These are phyloP conservation scores for Ustilago xerochloae DNA, from an alignment of 1,284 basidiomycete genomes.

Conservation along the genomic window DNA sequence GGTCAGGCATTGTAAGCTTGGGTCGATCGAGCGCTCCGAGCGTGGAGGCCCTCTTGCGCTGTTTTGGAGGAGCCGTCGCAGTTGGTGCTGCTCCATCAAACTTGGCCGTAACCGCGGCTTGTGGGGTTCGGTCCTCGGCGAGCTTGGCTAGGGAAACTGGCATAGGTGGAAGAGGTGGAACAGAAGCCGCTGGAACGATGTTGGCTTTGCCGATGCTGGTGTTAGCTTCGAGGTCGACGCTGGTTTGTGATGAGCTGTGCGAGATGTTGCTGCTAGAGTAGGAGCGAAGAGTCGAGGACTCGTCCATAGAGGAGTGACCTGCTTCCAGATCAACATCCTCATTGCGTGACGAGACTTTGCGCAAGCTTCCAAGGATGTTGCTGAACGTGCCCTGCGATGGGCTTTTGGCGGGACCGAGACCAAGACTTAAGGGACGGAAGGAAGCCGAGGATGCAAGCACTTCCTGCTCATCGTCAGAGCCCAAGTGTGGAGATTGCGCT, in stretches of 20 bases:
- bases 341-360: constrained; percentile 7
- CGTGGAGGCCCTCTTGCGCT: constrained; percentile 39
- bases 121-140: constrained; percentile 13
- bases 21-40: constrained; percentile 39
- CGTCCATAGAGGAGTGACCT: constrained; percentile 17
- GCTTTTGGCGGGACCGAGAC: constrained; percentile 36
- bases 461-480: constrained; percentile 6
- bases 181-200: constrained; percentile 34
- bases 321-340: constrained; percentile 36
- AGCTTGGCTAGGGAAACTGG: constrained; percentile 30
- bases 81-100: constrained; percentile 5
- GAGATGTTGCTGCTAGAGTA: constrained; percentile 42
- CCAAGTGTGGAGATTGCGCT: constrained; percentile 6
- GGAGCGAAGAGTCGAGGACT: constrained; percentile 17
- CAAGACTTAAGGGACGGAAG: constrained; percentile 48
- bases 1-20: constrained; percentile 23
- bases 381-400: constrained; percentile 37
- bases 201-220: constrained; percentile 52
- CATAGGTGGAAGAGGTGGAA: constrained; percentile 43
- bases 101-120: constrained; percentile 3
- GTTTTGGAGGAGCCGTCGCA: background rate
- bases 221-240: constrained; percentile 34
- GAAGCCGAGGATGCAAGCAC: background rate
- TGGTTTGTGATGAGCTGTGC: constrained; percentile 46
- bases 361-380: constrained; percentile 32